A percentile compares a stretch with the other conserved stretches of the same genome.
Evolutionary conservation across 2,329 filamentous ascomycete genomes (phyloP).

Genomic region (Amauroascus verrucosus): DNA sequence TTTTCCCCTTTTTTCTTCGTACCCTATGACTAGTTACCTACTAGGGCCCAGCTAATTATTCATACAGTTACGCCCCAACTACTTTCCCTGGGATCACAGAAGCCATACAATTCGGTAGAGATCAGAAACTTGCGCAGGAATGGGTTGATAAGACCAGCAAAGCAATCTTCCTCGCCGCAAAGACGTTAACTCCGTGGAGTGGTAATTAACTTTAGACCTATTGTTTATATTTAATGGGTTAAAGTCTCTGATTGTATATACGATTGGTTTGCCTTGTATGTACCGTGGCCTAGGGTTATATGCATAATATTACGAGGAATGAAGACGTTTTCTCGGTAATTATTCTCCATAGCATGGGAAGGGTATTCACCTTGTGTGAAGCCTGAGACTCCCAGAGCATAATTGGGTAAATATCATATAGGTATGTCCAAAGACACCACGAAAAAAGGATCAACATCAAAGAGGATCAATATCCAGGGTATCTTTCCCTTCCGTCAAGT

Average conservation of each 20-base stretch:
- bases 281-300: background rate
- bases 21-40: background rate
- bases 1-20: background rate
- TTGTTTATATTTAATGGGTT: too few species aligned
- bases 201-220: background rate
- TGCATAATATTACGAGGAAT: background rate
- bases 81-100: conserved; percentile 22
- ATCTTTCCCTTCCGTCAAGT: background rate
- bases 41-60: background rate
- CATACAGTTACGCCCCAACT: conserved; percentile 19
- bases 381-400: too few species aligned
- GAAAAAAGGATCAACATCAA: too few species aligned
- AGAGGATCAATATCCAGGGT: background rate
- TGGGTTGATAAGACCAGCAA: conserved; percentile 20
- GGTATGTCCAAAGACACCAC: too few species aligned
- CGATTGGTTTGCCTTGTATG: too few species aligned
- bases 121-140: conserved; percentile 19
- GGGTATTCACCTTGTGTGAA: too few species aligned
- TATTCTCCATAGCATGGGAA: too few species aligned
- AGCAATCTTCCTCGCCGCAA: conserved; percentile 20
- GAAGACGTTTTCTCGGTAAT: background rate
- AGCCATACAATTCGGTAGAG: conserved; percentile 19
- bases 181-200: conserved; percentile 13
- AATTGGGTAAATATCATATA: too few species aligned
- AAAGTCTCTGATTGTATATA: too few species aligned